Conservation (phyloP, 2,329 filamentous ascomycete genomes). For the Talaromyces piceae region DNA sequence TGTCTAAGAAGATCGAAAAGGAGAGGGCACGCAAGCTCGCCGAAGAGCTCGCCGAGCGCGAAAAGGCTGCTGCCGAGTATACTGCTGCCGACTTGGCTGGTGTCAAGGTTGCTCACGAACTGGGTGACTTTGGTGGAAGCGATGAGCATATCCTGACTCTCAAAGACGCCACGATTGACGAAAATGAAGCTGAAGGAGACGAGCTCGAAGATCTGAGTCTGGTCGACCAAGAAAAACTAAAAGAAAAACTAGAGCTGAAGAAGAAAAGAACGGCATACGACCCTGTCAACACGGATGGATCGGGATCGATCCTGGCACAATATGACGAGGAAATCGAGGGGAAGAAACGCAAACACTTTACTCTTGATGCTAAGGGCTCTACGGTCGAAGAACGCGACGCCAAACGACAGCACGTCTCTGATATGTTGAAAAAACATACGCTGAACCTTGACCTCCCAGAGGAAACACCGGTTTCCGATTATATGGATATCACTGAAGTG, state of each 20-base stretch:
- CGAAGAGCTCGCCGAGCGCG: slow-evolving; percentile 70
- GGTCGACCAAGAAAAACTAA: slow-evolving; percentile 34
- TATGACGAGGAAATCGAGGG: slow-evolving; percentile 94
- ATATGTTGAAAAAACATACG: slow-evolving; percentile 52
- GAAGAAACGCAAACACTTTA: slow-evolving; percentile 83
- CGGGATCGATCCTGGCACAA: slow-evolving; percentile 68
- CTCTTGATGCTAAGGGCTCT: slow-evolving; percentile 69
- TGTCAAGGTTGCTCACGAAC: slow-evolving; percentile 84
- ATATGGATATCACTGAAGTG: slow-evolving; percentile 75
- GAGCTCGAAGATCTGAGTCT: slow-evolving; percentile 54
- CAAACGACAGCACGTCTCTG: slow-evolving; percentile 47
- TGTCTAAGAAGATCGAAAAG: slow-evolving; percentile 80
- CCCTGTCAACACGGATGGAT: slow-evolving; percentile 59
- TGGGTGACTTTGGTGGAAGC: slow-evolving; percentile 67
- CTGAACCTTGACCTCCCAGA: slow-evolving; percentile 69
- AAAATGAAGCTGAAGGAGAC: slow-evolving; percentile 79
- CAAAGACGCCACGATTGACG: slow-evolving; percentile 83
- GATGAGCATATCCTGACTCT: slow-evolving; percentile 87
- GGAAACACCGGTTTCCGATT: slow-evolving; percentile 70
- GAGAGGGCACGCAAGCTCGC: slow-evolving; percentile 62
- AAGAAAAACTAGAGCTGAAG: slow-evolving; percentile 73
- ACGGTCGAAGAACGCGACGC: slow-evolving; percentile 56
- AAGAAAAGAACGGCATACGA: slow-evolving; percentile 88
- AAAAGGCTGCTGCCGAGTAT: slow-evolving; percentile 66
- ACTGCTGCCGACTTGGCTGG: slow-evolving; percentile 80